Percentiles rank a stretch among this genome's conserved stretches.
Conservation (phyloP, 2,329 filamentous ascomycete genomes). For the Arthrinium phaeospermum region DNA sequence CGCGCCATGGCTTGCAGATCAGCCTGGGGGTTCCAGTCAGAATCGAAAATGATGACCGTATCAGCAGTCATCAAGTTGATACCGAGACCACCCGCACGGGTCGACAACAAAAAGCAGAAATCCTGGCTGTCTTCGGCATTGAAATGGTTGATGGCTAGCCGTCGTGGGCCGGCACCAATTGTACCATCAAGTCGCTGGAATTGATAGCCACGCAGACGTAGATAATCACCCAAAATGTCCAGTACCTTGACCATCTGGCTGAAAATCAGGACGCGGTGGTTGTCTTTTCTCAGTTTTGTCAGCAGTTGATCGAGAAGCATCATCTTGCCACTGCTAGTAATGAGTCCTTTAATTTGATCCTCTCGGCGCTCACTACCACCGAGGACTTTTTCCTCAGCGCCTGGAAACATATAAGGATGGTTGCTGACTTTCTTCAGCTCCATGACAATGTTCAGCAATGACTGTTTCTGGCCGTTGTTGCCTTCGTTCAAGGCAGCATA, state of each 20-base stretch:
- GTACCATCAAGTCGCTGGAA: constrained; percentile 96
- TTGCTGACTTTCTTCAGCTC: constrained; percentile 99
- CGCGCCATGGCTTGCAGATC: constrained; percentile 98
- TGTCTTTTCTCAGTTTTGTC: constrained; percentile 89
- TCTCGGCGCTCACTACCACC: constrained; percentile 82
- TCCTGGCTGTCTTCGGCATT: constrained; percentile 93
- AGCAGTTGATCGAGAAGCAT: constrained; percentile 97
- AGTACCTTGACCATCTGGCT: constrained; percentile 99
- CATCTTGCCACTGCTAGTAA: constrained; percentile 99
- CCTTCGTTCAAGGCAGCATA: constrained; percentile 94
- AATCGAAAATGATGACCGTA: constrained; percentile 97
- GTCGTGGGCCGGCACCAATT: constrained; percentile 84
- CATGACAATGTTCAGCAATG: constrained; percentile 98
- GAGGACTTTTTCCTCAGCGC: constrained; percentile 88
- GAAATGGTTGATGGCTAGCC: constrained; percentile 97
- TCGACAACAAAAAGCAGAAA: constrained; percentile 95
- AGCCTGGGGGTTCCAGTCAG: constrained; percentile 98
- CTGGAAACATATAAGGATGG: constrained; percentile 96
- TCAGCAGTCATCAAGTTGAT: constrained; percentile 99
- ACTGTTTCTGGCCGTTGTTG: constrained; percentile 89
- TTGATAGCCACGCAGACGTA: constrained; percentile 89
- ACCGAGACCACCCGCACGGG: constrained; percentile 92
- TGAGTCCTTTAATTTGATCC: constrained; percentile 88
- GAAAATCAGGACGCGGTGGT: constrained; percentile 95
- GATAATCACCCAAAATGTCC: constrained; percentile 92